Evolutionary conservation across 148 eudicot species (phyloP).

Genomic region (Fagopyrum esculentum): DNA sequence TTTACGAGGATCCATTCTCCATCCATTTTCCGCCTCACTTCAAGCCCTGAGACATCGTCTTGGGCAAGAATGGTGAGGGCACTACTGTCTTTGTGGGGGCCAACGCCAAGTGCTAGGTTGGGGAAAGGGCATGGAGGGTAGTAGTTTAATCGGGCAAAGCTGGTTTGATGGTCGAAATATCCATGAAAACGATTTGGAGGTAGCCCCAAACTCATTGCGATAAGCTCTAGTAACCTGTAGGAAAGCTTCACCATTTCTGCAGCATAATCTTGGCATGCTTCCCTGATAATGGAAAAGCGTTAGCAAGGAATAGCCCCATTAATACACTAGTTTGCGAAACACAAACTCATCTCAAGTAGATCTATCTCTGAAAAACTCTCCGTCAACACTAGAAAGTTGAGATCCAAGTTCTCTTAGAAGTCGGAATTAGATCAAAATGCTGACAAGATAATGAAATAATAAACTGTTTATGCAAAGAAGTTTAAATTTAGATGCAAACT

Average conservation of each 20-base stretch:
- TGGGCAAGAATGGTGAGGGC: constrained; percentile 73
- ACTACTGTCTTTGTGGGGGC: constrained; percentile 69
- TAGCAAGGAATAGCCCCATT: not conserved
- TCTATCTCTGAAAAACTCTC: too few species aligned
- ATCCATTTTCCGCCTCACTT: constrained; percentile 60
- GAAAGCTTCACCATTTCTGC: constrained; percentile 47
- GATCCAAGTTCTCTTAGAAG: not conserved
- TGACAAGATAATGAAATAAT: not conserved
- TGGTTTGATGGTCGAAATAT: constrained; percentile 41
- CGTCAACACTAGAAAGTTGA: too few species aligned
- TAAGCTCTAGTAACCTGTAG: constrained; percentile 43
- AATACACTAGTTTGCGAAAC: too few species aligned
- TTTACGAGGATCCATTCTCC: constrained; percentile 71
- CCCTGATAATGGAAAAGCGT: constrained; percentile 22
- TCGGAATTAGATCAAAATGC: not conserved
- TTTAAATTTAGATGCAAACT: not conserved
- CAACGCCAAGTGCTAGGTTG: constrained; percentile 55
- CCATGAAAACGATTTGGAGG: constrained; percentile 26
- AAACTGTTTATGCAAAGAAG: not conserved
- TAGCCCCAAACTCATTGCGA: constrained; percentile 58
- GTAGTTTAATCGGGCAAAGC: constrained; percentile 52
- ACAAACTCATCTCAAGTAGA: too few species aligned
- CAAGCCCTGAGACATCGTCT: constrained; percentile 79
- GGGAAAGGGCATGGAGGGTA: constrained; percentile 68
- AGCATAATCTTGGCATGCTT: constrained; percentile 45